phyloP scores from a whole-genome alignment of 1,284 basidiomycete genomes.

The Vanrija pseudolonga region DNA sequence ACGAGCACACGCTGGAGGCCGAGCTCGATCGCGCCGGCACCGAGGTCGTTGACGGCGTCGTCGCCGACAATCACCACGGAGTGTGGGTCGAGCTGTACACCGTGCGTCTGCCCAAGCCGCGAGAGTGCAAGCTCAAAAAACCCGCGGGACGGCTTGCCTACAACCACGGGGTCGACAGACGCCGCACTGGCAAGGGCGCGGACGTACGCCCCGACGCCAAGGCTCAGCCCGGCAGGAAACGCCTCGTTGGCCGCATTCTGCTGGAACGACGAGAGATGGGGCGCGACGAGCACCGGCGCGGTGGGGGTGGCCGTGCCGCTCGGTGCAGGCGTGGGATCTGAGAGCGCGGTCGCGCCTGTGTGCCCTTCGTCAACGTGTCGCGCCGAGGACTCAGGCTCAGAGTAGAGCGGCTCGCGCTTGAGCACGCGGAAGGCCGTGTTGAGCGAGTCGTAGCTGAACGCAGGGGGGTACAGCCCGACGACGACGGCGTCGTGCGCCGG shows the following conservation, averaged over 20 bases:
- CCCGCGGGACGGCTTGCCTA: conserved; percentile 61
- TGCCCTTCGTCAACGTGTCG: too few species aligned
- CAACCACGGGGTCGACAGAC: conserved; percentile 54
- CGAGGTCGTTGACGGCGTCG: conserved; percentile 63
- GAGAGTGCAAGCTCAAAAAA: conserved; percentile 62
- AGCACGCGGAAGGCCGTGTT: conserved; percentile 67
- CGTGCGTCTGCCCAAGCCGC: conserved; percentile 49
- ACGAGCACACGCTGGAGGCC: conserved; percentile 61
- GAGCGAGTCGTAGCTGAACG: conserved; percentile 57
- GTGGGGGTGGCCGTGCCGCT: background rate
- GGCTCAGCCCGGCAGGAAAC: conserved; percentile 55
- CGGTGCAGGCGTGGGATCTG: conserved; percentile 32
- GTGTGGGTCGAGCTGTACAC: conserved; percentile 15
- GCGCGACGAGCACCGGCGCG: conserved; percentile 52
- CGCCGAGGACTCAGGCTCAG: background rate
- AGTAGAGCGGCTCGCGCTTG: conserved; percentile 31
- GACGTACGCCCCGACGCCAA: conserved; percentile 69
- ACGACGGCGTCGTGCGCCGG: conserved; percentile 60
- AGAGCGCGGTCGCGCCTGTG: background rate
- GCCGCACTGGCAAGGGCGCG: conserved; percentile 60
- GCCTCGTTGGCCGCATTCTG: conserved; percentile 54
- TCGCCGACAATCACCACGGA: conserved; percentile 63
- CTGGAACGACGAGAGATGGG: conserved; percentile 56
- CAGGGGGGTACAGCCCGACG: conserved; percentile 60
- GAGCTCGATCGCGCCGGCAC: conserved; percentile 60